Base-by-base conservation (phyloP, 1,284 basidiomycete genomes). In the Pseudozyma flocculosa region DNA sequence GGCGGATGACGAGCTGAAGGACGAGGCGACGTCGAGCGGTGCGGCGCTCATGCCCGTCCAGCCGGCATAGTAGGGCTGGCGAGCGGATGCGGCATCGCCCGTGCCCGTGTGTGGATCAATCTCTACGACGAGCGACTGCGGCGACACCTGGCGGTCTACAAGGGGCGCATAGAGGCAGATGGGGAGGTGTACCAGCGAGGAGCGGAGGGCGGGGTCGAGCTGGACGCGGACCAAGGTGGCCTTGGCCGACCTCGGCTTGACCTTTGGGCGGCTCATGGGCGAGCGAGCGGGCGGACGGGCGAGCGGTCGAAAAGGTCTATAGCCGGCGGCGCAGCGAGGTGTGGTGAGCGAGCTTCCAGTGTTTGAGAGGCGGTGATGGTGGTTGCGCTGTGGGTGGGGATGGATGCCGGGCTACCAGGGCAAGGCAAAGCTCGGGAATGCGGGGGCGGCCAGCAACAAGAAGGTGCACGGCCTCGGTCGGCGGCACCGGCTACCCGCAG, bases 41-140 rank as follows among this genome's bases (percentile, higher is more conserved):
- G 64, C 59, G 0, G 73, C 69, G 47, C 65, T 68, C 56, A 73
- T 66, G 22, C 73, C 75, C 18, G 64, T 62, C 75, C 75, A 76
- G 17, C 75, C 75, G 19, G 63, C 54, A 46, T 73, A 76, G 57
- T 72, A 74, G 1, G 62, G 55, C 15, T 30, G 55, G 37, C 1
- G 53, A n/a, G n/a, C n/a, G n/a, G n/a, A 46, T 18, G 26, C 26
- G 5, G 26, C 45, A 10, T 38, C 45, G 36, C 55, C 5, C 26
- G 7, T 5, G n/a, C n/a, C n/a, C n/a, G n/a, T 18, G 18, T 14
- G 11, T 2, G 59, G 44, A 40, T 68, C 60, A 23, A 78, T 55
- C 48, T 78, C 70, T 23, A 78, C 69, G 21, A 78, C 62, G 29
- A 78, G 58, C 14, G 67, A 68, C 43, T 78, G 75, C 3, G 75